phyloP scores from a whole-genome alignment of 2,329 filamentous ascomycete species.

The Lecanoromycetidae sp. region DNA sequence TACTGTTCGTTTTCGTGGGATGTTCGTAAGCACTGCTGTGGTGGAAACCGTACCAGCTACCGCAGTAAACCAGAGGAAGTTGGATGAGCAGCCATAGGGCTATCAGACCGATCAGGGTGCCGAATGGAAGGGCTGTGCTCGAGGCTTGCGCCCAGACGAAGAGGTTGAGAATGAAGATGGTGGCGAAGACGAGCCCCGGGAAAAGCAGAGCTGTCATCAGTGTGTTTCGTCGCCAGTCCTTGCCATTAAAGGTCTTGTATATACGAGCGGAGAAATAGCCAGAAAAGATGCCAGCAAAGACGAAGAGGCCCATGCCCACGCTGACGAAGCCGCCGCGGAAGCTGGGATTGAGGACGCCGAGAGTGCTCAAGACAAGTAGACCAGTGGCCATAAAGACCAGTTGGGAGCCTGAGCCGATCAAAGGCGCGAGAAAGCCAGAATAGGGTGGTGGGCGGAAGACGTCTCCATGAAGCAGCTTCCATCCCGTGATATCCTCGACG shows the following conservation, averaged over 20 bases:
- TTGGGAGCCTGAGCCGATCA: constrained; percentile 78
- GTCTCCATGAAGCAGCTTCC: constrained; percentile 81
- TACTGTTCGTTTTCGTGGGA: constrained; percentile 61
- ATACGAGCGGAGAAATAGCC: constrained; percentile 77
- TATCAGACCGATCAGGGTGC: constrained; percentile 60
- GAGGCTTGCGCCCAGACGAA: constrained; percentile 87
- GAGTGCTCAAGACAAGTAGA: constrained; percentile 57
- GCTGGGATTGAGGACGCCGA: constrained; percentile 71
- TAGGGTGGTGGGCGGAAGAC: constrained; percentile 65
- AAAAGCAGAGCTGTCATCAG: constrained; percentile 65
- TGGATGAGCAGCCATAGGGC: constrained; percentile 76
- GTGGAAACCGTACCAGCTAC: constrained; percentile 64
- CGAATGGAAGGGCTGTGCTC: constrained; percentile 74
- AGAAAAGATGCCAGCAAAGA: constrained; percentile 72
- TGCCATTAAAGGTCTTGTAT: constrained; percentile 71
- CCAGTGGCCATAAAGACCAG: constrained; percentile 69
- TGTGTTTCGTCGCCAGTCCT: constrained; percentile 63
- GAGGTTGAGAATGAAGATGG: constrained; percentile 69
- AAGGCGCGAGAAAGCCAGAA: constrained; percentile 62
- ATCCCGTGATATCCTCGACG: constrained; percentile 69
- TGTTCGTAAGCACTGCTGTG: constrained; percentile 61
- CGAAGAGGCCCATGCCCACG: constrained; percentile 68
- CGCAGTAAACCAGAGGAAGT: constrained; percentile 69
- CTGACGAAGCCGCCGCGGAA: constrained; percentile 85
- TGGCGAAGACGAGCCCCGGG: constrained; percentile 62